Percentiles rank a stretch among this genome's conserved stretches.
Conservation (phyloP, 2,329 filamentous ascomycete species). For the Teratosphaeria viscida region DNA sequence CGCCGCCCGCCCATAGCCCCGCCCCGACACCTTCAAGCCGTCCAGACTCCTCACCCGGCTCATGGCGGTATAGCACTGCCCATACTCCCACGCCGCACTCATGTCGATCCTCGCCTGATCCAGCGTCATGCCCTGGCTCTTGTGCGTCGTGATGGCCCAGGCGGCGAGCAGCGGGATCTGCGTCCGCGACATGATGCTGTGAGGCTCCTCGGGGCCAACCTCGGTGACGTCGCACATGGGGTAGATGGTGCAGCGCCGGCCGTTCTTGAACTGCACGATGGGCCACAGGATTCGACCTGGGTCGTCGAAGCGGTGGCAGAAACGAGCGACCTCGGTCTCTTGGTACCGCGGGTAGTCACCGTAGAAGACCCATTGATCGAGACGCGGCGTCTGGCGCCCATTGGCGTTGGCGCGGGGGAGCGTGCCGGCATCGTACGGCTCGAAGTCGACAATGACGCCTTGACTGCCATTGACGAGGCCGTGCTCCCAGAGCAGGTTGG, state of each 20-base stretch:
- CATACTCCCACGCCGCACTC: slow-evolving; percentile 41
- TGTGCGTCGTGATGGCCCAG: slow-evolving; percentile 55
- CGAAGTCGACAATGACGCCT: slow-evolving; percentile 34
- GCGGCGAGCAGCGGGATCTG: slow-evolving; percentile 50
- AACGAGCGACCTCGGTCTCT: not conserved
- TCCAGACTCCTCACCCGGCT: slow-evolving; percentile 42
- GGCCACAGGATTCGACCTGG: not conserved
- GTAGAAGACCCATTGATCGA: not conserved
- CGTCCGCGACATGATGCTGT: slow-evolving; percentile 43
- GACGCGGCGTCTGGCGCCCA: not conserved
- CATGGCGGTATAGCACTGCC: slow-evolving; percentile 53
- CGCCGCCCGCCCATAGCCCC: slow-evolving; percentile 23
- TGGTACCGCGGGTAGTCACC: not conserved
- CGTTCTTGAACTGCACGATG: not conserved
- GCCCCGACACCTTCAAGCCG: slow-evolving; percentile 33
- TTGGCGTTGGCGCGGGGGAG: not conserved
- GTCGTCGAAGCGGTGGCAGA: not conserved
- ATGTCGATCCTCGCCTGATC: slow-evolving; percentile 48
- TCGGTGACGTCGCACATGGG: slow-evolving; percentile 40
- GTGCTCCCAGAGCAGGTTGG: slow-evolving; percentile 35
- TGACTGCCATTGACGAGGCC: slow-evolving; percentile 42
- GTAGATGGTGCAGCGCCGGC: slow-evolving; percentile 27
- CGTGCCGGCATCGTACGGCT: not conserved
- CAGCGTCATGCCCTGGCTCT: slow-evolving; percentile 52
- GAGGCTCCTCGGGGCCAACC: slow-evolving; percentile 36